Evolutionary conservation across 495 filamentous ascomycete genomes (phyloP).

Genomic region (Geoglossum glabrum): DNA sequence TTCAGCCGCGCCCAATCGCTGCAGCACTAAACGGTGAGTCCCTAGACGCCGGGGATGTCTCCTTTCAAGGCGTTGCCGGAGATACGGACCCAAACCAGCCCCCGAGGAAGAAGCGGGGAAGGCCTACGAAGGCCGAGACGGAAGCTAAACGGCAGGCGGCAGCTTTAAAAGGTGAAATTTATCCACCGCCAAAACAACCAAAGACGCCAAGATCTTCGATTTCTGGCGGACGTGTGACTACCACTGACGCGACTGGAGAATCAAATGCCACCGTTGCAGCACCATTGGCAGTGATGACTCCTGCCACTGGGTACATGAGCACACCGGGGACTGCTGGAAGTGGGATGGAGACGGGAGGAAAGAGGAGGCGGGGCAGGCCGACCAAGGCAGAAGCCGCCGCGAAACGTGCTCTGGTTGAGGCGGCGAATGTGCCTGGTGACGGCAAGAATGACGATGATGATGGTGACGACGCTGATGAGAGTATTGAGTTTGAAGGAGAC

Average conservation of each 20-base stretch:
- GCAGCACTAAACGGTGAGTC: constrained; percentile 15
- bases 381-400: constrained; percentile 17
- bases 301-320: neutral
- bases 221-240: neutral
- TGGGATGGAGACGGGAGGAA: neutral
- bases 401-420: constrained; percentile 1
- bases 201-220: constrained; percentile 1
- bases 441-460: constrained; percentile 1
- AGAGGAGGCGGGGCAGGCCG: constrained; percentile 13
- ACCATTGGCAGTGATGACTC: neutral
- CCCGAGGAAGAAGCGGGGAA: constrained; percentile 38
- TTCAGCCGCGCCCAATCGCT: constrained; percentile 13
- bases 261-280: neutral
- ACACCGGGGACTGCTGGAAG: neutral
- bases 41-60: constrained; percentile 11
- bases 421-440: neutral
- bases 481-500: neutral
- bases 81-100: constrained; percentile 4
- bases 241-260: neutral
- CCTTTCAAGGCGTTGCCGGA: constrained; percentile 9
- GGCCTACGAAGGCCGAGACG: constrained; percentile 35
- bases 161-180: constrained; percentile 13
- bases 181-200: constrained; percentile 5
- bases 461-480: neutral
- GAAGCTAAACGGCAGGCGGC: constrained; percentile 31